Conservation (phyloP, 345 rosid species). For the Eucalyptus sideroxylon region DNA sequence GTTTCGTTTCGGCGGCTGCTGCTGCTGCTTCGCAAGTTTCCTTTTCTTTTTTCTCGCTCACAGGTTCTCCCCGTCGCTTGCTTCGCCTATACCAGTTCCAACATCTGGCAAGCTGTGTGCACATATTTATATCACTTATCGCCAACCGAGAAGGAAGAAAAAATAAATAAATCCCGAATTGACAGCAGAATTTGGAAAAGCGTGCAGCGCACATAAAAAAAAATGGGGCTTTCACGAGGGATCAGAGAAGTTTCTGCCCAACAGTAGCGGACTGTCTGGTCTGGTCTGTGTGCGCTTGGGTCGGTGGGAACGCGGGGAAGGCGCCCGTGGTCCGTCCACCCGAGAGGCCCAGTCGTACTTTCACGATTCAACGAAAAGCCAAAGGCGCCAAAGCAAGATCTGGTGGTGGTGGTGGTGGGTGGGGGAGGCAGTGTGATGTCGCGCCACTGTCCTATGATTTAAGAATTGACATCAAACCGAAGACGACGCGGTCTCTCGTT, state of each 20-base stretch:
- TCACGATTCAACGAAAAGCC: not conserved
- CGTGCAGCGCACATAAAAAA: not conserved
- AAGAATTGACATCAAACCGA: not conserved
- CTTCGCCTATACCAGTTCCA: not conserved
- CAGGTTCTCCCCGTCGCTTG: not conserved
- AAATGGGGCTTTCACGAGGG: not conserved
- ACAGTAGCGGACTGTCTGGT: not conserved
- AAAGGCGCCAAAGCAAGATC: not conserved
- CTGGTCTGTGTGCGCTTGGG: not conserved
- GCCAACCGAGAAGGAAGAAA: not conserved
- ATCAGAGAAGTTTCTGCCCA: not conserved
- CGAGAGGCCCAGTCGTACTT: not conserved
- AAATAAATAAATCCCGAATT: not conserved
- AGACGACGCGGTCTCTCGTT: constrained; percentile 17
- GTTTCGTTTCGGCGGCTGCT: not conserved
- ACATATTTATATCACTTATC: not conserved
- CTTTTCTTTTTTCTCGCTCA: not conserved
- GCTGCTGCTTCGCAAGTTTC: not conserved
- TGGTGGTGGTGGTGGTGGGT: not conserved
- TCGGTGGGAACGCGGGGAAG: not conserved
- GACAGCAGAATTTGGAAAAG: not conserved
- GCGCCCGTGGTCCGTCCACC: not conserved
- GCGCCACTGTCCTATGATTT: not conserved
- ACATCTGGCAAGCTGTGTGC: not conserved
- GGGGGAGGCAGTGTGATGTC: not conserved